Base-by-base conservation (phyloP, 2,329 filamentous ascomycete species). In the Cadophora luteo-olivacea region DNA sequence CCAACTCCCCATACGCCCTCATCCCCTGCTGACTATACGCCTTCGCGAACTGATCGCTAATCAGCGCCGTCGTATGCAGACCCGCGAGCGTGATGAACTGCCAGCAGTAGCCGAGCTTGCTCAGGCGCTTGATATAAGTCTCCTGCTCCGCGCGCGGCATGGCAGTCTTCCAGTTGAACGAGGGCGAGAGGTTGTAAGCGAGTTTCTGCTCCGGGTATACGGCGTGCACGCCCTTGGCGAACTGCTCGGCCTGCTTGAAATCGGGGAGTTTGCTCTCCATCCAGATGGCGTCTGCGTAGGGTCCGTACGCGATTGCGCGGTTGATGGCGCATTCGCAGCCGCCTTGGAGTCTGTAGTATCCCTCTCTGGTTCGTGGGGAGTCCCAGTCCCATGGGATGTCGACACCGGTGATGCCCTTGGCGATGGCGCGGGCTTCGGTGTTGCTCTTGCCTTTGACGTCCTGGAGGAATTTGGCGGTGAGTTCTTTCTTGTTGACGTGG, bases 11-110 rank as follows among this genome's bases (percentile, higher is more conserved):
- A 80, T 98, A 99, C 16, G 95, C 96, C 67, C 94, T 90, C 95
- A 99, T 99, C 67, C 95, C 95, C 69, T 91, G 84, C 80, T 88
- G 84, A 67, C 91, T 86, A 80, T 92, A 99, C 61, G 93, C 92
- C 79, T 89, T 88, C 69, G 93, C 90, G 82, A 99, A 99, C 72
- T 91, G 89, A 82, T 98, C 89, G 77, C 91, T 91, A 83, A 97
- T 97, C 64, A 99, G 88, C 48, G 95, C 96, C 4, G 93, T 97
- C 71, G 93, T 97, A 85, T 99, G 96, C 78, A 99, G 87, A 74
- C 96, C 96, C 5, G 95, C 96, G 58, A 99, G 89, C n/a, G 96
- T 99, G 85, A 99, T 99, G 86, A 99, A 99, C 82, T 99, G 96
- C 96, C 96, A 99, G 88, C 93, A 97, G 88, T 99, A 99, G 72